Conservation (phyloP, 176 grass and related monocot genomes). For the Triticum monococcum region DNA sequence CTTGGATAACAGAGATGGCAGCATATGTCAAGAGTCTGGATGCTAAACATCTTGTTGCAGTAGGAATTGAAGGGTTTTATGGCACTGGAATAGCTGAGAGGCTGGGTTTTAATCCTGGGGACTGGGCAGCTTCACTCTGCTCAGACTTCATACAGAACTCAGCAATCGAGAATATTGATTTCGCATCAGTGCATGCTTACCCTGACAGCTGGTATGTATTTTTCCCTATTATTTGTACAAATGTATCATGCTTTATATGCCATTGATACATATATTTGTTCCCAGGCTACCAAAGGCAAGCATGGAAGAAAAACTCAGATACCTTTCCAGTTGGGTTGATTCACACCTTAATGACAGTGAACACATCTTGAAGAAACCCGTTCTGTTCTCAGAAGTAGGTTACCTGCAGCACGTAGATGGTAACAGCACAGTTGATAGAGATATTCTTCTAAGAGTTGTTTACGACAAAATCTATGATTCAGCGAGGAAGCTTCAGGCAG, state of each 20-base stretch:
- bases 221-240: not conserved
- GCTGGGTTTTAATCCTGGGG: slow-evolving; percentile 63
- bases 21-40: slow-evolving; percentile 74
- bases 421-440: slow-evolving; percentile 57
- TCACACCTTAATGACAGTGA: slow-evolving; percentile 82
- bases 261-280: slow-evolving; percentile 27
- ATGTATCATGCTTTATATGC: not conserved
- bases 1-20: slow-evolving; percentile 93
- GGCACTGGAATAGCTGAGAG: slow-evolving; percentile 48
- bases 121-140: slow-evolving; percentile 84
- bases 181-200: slow-evolving; percentile 91
- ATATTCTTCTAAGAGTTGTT: slow-evolving; percentile 66
- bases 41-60: slow-evolving; percentile 72
- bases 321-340: slow-evolving; percentile 90
- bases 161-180: slow-evolving; percentile 79
- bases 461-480: slow-evolving; percentile 89
- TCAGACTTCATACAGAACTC: slow-evolving; percentile 91
- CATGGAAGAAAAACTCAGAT: slow-evolving; percentile 66
- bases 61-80: slow-evolving; percentile 97
- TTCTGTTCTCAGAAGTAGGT: slow-evolving; percentile 88
- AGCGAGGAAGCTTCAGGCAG: slow-evolving; percentile 62
- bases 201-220: slow-evolving; percentile 75
- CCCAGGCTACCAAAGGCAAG: slow-evolving; percentile 75
- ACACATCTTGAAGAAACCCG: slow-evolving; percentile 71
- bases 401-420: slow-evolving; percentile 37